A percentile compares a stretch with the other conserved stretches of the same genome.
Evolutionary conservation across 331 rosid species (phyloP).

Genomic region (Rosa hybrid): DNA sequence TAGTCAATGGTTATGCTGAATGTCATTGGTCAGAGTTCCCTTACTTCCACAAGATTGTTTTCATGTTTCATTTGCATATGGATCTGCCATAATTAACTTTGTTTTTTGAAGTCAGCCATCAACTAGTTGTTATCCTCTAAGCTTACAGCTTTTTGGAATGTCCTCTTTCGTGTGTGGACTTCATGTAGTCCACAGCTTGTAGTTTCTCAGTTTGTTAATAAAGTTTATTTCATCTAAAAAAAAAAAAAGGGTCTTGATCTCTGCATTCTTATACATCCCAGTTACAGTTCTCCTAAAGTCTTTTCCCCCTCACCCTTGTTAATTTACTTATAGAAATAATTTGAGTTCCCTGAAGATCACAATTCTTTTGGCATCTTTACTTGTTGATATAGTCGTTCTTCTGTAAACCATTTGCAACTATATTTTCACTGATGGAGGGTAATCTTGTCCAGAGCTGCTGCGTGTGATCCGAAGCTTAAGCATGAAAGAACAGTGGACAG

Average conservation of each 20-base stretch:
- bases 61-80: neutral
- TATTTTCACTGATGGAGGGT: conserved; percentile 33
- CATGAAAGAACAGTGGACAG: conserved; percentile 82
- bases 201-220: neutral
- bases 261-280: neutral
- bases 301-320: neutral
- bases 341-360: neutral
- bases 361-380: neutral
- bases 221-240: neutral
- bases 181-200: neutral
- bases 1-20: neutral
- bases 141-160: neutral
- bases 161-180: neutral
- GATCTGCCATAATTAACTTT: neutral
- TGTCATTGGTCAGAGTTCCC: neutral
- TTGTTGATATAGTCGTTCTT: neutral
- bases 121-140: neutral
- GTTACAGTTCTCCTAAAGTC: neutral
- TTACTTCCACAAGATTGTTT: conserved; percentile 4
- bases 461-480: conserved; percentile 85
- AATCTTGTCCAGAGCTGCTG: conserved; percentile 69
- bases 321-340: neutral
- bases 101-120: neutral
- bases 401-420: conserved; percentile 1
- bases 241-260: neutral